Percentiles rank a stretch among this genome's conserved stretches.
These are phyloP conservation scores for Penicillium palitans DNA, from an alignment of 2,329 filamentous ascomycete genomes.

Conservation along the genomic window DNA sequence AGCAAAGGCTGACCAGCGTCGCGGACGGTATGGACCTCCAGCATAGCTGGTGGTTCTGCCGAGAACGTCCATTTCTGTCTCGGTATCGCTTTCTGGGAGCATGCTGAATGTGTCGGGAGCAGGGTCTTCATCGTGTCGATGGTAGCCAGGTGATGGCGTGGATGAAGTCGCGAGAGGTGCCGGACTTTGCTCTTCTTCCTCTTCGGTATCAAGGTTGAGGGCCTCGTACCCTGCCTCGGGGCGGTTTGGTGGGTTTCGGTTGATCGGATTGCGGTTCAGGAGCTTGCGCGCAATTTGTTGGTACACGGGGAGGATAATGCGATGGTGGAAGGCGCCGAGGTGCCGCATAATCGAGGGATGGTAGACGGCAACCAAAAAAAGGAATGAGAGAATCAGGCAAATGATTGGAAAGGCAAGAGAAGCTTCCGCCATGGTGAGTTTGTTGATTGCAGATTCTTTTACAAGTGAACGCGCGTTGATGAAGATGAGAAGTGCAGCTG, in stretches of 20 bases:
- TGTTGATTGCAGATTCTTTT: not conserved
- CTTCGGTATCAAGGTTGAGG: not conserved
- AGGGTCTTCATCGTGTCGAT: not conserved
- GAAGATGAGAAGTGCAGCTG: not conserved
- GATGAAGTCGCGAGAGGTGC: not conserved
- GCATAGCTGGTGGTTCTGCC: not conserved
- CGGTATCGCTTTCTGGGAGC: too few species aligned
- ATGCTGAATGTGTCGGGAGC: not conserved
- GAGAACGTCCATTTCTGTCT: not conserved
- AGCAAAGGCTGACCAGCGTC: not conserved
- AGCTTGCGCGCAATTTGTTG: not conserved
- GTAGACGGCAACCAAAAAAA: conserved; percentile 16
- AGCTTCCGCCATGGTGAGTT: not conserved
- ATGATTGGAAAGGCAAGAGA: conserved; percentile 11
- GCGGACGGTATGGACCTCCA: not conserved
- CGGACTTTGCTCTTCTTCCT: not conserved
- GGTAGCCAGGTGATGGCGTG: not conserved
- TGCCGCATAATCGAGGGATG: conserved; percentile 1
- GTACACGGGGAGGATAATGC: not conserved
- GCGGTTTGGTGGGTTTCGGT: not conserved
- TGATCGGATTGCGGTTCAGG: not conserved
- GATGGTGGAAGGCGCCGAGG: not conserved
- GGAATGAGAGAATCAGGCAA: conserved; percentile 22
- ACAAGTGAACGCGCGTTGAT: not conserved
- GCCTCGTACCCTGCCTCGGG: not conserved